Evolutionary conservation across 176 grass and related monocot species (phyloP).

Genomic region (Cenchrus purpureus): DNA sequence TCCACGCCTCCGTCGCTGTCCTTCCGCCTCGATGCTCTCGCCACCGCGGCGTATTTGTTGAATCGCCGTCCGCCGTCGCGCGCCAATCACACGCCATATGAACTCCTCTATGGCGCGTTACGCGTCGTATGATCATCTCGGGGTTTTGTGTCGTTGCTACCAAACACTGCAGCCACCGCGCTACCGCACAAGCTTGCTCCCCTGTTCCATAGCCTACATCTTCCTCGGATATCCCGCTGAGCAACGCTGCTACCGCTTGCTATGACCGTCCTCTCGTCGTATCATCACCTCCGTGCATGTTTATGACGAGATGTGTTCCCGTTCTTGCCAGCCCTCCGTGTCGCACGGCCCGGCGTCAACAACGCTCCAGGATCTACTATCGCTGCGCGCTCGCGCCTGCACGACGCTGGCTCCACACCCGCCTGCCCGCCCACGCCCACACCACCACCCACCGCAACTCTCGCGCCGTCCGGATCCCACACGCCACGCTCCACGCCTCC

Average conservation of each 20-base stretch:
- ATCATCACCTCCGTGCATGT: background rate
- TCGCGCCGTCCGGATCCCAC: too few relatives aligned
- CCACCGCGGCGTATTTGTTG: background rate
- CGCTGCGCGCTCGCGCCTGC: too few relatives aligned
- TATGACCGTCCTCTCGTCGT: rapidly evolving
- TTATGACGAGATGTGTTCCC: background rate
- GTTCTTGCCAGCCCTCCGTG: too few relatives aligned
- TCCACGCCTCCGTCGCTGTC: rapidly evolving
- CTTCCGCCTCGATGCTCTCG: background rate
- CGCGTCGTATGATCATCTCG: background rate
- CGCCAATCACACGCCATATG: background rate
- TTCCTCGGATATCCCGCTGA: background rate
- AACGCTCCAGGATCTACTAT: too few relatives aligned
- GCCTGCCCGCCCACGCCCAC: too few relatives aligned
- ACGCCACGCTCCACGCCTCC: too few relatives aligned
- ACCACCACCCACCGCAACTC: too few relatives aligned
- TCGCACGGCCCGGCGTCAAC: too few relatives aligned
- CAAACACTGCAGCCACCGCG: background rate
- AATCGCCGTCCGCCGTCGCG: background rate
- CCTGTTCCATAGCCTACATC: background rate
- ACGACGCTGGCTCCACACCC: too few relatives aligned
- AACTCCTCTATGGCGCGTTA: background rate
- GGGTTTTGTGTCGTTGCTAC: background rate
- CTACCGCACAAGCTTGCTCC: background rate
- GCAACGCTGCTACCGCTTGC: background rate